Evolutionary conservation across 1,284 basidiomycete species (phyloP).

Genomic region (Trichosporon faecale): DNA sequence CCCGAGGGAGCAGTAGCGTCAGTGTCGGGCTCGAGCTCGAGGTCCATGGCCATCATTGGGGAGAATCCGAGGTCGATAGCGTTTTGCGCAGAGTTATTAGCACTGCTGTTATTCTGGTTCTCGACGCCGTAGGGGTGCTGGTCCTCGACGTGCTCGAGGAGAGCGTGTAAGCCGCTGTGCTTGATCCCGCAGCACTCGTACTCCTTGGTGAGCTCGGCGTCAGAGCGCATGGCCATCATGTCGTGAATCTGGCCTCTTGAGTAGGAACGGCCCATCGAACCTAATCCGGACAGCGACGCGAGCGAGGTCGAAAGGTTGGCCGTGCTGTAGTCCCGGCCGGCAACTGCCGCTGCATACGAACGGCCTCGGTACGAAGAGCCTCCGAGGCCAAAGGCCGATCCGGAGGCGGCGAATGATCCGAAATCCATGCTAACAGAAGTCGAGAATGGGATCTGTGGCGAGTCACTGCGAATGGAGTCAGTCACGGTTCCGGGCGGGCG

Average conservation of each 20-base stretch:
- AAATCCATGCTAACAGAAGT: constrained; percentile 48
- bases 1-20: constrained; percentile 24
- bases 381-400: constrained; percentile 36
- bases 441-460: constrained; percentile 37
- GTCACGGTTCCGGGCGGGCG: not conserved
- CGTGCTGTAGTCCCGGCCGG: constrained; percentile 23
- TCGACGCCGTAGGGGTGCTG: constrained; percentile 35
- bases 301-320: constrained; percentile 41
- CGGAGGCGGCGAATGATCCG: constrained; percentile 38
- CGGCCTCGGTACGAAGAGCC: constrained; percentile 32
- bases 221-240: constrained; percentile 36
- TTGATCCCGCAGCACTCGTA: constrained; percentile 46
- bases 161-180: constrained; percentile 42
- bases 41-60: constrained; percentile 46
- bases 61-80: constrained; percentile 36
- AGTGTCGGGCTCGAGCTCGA: constrained; percentile 43
- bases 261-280: constrained; percentile 37
- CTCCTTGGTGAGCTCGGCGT: constrained; percentile 42
- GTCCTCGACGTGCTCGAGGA: constrained; percentile 50
- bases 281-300: constrained; percentile 40
- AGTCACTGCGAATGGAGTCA: constrained; percentile 28
- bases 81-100: constrained; percentile 29
- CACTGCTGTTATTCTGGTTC: not conserved
- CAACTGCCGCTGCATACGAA: constrained; percentile 46
- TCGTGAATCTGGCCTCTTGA: constrained; percentile 41